Conservation (phyloP, 805 yeast species). For the Pichia gijzeniarum region DNA sequence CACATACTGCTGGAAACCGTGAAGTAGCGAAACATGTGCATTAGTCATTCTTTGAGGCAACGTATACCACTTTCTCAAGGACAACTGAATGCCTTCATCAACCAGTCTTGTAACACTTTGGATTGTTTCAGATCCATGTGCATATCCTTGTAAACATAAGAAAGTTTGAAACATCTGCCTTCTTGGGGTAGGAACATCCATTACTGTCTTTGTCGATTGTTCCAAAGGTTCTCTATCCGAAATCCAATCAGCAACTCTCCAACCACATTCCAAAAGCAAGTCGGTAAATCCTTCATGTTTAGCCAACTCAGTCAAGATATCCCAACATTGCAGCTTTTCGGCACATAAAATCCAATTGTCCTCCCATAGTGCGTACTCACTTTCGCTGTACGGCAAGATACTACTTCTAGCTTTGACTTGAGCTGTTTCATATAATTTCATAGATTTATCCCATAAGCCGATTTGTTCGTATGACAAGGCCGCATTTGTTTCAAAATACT, state of each 20-base stretch:
- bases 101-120: slow-evolving; percentile 81
- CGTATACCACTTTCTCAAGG: slow-evolving; percentile 88
- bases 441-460: slow-evolving; percentile 92
- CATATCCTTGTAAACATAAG: slow-evolving; percentile 85
- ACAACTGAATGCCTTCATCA: slow-evolving; percentile 93
- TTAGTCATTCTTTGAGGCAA: slow-evolving; percentile 67
- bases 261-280: slow-evolving; percentile 92
- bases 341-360: slow-evolving; percentile 98
- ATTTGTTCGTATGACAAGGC: slow-evolving; percentile 93
- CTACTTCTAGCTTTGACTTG: slow-evolving; percentile 96
- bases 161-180: slow-evolving; percentile 94
- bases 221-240: slow-evolving; percentile 92
- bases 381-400: slow-evolving; percentile 88
- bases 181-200: slow-evolving; percentile 98
- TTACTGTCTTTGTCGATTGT: slow-evolving; percentile 88
- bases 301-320: slow-evolving; percentile 89
- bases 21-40: slow-evolving; percentile 86
- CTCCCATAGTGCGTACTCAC: slow-evolving; percentile 96
- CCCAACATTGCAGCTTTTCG: slow-evolving; percentile 97
- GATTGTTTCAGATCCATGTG: slow-evolving; percentile 80
- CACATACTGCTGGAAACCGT: slow-evolving; percentile 94
- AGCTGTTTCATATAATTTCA: slow-evolving; percentile 90
- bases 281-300: slow-evolving; percentile 98
- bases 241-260: slow-evolving; percentile 99
- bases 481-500: slow-evolving; percentile 85